Base-by-base conservation (phyloP, 2,329 filamentous ascomycete species). In the Colletotrichum godetiae region DNA sequence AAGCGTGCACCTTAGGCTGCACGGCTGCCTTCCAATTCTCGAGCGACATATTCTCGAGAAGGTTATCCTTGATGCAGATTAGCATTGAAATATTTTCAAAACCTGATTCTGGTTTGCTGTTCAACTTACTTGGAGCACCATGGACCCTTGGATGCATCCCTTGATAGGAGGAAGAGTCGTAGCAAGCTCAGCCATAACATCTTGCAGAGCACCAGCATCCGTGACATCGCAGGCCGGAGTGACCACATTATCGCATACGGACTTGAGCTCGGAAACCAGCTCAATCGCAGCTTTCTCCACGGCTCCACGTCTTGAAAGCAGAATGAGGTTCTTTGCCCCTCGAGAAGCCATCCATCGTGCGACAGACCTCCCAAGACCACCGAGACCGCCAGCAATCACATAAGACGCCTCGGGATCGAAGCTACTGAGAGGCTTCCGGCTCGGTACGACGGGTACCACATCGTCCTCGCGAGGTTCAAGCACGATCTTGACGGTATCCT, bases 1-100 rank as follows among this genome's bases (percentile, higher is more conserved):
- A 79, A 3, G 81, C 82, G 6, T 78, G 64, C 0, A 84, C 79
- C 70, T 84, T 84, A n/a, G 83, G 82, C 13, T 73, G 24, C 3
- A 76, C 42, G 2, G 74, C 76, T 2, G 60, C 68, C 8, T 76
- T 72, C 74, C 74, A 76, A 5, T 75, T 52, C 10, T 72, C 58
- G 22, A 75, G 65, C 0, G 75, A 66, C 75, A 76, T 77, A 27
- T 76, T 53, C 15, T 66, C 49, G 4, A 77, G 24, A 1, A 57
- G 55, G 4, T 73, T 76, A 7, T 75, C 76, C 76, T 76, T 13
- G 8, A 49, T 6, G 11, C 2, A 52, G 58, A 22, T 62, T 35
- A 58, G 52, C 11, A 55, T n/a, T 5, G 22, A 5, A 10, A 4
- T 2, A 15, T 6, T 15, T 7, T 3, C 37, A 15, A 42, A 42